Conservation (phyloP, 2,329 filamentous ascomycete genomes). For the Pezicula neosporulosa region DNA sequence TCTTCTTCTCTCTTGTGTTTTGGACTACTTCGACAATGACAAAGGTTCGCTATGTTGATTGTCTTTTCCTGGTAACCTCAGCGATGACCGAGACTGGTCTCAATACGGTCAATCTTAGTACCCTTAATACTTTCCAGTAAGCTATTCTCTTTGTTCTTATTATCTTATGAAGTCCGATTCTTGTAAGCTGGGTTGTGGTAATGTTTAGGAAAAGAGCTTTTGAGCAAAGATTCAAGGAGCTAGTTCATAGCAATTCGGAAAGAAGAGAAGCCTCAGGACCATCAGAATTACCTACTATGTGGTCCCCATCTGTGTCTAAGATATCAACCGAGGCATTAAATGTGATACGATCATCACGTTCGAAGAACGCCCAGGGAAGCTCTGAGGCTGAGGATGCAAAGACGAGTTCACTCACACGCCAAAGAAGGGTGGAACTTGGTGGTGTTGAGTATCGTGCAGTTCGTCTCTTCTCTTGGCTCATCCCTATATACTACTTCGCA, state of each 20-base stretch:
- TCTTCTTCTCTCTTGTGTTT: slow-evolving; percentile 55
- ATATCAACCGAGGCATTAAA: no score
- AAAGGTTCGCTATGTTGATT: slow-evolving; percentile 55
- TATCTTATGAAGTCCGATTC: slow-evolving; percentile 59
- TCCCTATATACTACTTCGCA: slow-evolving; percentile 55
- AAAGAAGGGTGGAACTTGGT: slow-evolving; percentile 52
- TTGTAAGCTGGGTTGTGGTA: slow-evolving; percentile 61
- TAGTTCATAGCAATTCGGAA: slow-evolving; percentile 26
- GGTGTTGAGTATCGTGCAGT: slow-evolving; percentile 61
- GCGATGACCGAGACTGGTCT: slow-evolving; percentile 63
- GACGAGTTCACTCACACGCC: slow-evolving; percentile 47
- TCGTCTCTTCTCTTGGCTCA: slow-evolving; percentile 52
- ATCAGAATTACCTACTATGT: no score
- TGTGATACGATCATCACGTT: no score
- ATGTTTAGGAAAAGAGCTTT: slow-evolving; percentile 57
- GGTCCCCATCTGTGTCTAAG: no score
- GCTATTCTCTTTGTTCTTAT: slow-evolving; percentile 59
- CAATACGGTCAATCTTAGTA: slow-evolving; percentile 60
- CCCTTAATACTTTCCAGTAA: slow-evolving; percentile 64
- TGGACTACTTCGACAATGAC: slow-evolving; percentile 48
- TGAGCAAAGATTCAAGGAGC: slow-evolving; percentile 51
- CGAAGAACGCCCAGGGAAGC: no score
- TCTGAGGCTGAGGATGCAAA: slow-evolving; percentile 31
- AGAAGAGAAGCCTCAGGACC: no score
- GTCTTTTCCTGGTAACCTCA: slow-evolving; percentile 61